Evolutionary conservation across 306 rosid genomes (phyloP), one percentile per base, ranked within the genome.

Genomic region (Cicer pinnatifidum): DNA sequence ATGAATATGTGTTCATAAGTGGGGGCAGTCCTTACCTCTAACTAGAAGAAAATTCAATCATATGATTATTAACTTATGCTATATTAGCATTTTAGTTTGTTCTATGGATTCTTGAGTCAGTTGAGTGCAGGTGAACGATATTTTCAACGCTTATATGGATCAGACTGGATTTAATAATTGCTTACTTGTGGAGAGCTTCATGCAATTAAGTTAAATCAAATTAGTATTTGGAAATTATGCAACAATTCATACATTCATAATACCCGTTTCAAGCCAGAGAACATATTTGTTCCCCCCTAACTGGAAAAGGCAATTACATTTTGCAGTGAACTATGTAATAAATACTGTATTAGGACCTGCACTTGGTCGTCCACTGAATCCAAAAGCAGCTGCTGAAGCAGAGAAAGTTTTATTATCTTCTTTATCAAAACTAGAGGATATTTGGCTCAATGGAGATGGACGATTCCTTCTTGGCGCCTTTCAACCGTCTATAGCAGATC

Each of bases 401-500:
- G 92, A 89, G 68, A 83, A 75, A 77, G 69, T 93, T 58, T 69
- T 93, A 58, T 80, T 79, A 13, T 72, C 85, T 20, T 91, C 96
- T 67, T 77, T 93, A 78, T 84, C 88, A 78, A 83, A 75, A 73
- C 72, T 91, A 9, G 98, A 91, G 87, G 60, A 91, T 10, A 3
- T 91, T 52, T 91, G 96, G 96, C 94, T 93, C 76, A 85, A 83
- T 65, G 92, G 89, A 67, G 85, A 87, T 20, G 89, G 89, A 20
- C 71, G 15, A 39, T 92, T 88, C 82, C 82, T 92, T 82, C 80
- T 89, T 12, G 92, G 91, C 77, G 85, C 84, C 59, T 11, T 71
- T 46, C 88, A 80, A 80, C 95, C 97, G 8, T 88, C 95, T 61
- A 85, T 90, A 72, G 97, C 97, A 46, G 95, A 92, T 79, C 88